Conservation (phyloP, 2,329 filamentous ascomycete species). For the Nothopassalora personata region DNA sequence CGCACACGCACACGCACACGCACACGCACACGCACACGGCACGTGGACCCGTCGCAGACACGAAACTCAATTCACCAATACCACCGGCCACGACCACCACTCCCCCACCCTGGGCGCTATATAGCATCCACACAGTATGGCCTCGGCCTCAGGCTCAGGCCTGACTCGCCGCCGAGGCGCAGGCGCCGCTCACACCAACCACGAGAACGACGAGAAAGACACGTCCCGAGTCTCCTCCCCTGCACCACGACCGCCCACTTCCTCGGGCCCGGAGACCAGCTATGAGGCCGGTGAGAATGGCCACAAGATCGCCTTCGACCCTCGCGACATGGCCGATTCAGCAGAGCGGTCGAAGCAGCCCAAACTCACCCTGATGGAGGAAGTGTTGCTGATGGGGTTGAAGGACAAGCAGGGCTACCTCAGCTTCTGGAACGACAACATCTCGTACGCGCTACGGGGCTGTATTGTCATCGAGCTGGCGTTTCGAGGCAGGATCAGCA, state of each 20-base stretch:
- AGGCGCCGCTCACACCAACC: conserved; percentile 51
- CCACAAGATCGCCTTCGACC: conserved; percentile 97
- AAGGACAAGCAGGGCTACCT: conserved; percentile 99
- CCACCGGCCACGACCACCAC: not conserved
- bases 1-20: not conserved
- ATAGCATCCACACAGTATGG: conserved; percentile 43
- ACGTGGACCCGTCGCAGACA: conserved; percentile 1
- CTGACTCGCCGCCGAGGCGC: conserved; percentile 65
- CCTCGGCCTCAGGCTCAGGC: conserved; percentile 67
- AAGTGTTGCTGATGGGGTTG: conserved; percentile 86
- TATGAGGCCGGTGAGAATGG: conserved; percentile 86
- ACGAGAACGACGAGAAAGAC: conserved; percentile 58
- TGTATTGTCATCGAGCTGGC: conserved; percentile 98
- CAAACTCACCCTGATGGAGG: conserved; percentile 98
- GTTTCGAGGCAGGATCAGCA: conserved; percentile 91
- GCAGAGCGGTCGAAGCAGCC: conserved; percentile 95
- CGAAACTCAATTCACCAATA: conserved; percentile 4
- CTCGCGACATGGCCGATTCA: conserved; percentile 93
- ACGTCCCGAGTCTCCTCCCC: conserved; percentile 63
- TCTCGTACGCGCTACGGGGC: conserved; percentile 92
- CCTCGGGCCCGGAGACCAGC: conserved; percentile 64
- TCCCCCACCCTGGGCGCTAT: not conserved
- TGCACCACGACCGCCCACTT: conserved; percentile 54
- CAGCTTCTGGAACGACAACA: conserved; percentile 99
- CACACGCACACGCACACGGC: conserved; percentile 4